Evolutionary conservation across 202 grass and related monocot species (phyloP).

Genomic region (Zoysia matrella): DNA sequence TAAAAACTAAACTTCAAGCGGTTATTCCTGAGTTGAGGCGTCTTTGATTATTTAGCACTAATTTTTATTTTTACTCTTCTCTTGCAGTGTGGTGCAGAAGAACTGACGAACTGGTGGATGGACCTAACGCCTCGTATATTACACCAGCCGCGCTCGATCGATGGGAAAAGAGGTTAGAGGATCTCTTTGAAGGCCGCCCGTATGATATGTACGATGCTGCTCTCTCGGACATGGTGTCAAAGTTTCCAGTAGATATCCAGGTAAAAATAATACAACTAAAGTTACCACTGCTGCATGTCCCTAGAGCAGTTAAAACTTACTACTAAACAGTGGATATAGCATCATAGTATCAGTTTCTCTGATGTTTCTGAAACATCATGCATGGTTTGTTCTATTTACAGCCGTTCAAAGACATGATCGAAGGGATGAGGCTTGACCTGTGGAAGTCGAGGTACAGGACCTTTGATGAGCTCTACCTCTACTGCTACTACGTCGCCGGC

Average conservation of each 20-base stretch:
- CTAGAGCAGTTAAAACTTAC: neutral
- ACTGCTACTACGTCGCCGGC: conserved; percentile 80
- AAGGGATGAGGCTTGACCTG: conserved; percentile 96
- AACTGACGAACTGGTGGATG: conserved; percentile 95
- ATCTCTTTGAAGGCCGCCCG: conserved; percentile 74
- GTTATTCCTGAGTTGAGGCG: neutral
- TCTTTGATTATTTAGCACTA: neutral
- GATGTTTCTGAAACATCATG: no score
- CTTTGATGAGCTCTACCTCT: conserved; percentile 96
- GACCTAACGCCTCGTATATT: conserved; percentile 86
- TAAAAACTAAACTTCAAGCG: neutral
- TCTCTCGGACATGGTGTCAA: conserved; percentile 71
- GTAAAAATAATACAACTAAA: conserved; percentile 33
- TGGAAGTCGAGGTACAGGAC: conserved; percentile 86
- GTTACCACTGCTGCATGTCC: neutral
- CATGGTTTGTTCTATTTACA: conserved; percentile 32
- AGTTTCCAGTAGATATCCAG: conserved; percentile 90
- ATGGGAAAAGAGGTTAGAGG: conserved; percentile 85
- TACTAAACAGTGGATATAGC: neutral
- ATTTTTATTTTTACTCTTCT: neutral
- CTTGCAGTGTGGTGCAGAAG: conserved; percentile 94
- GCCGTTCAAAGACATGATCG: conserved; percentile 98
- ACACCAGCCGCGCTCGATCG: conserved; percentile 82
- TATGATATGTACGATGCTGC: conserved; percentile 93
- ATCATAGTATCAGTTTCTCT: no score